Percentiles rank a stretch among this genome's conserved stretches.
phyloP scores from a whole-genome alignment of 2,329 filamentous ascomycete species.

The Calycina herbarum region DNA sequence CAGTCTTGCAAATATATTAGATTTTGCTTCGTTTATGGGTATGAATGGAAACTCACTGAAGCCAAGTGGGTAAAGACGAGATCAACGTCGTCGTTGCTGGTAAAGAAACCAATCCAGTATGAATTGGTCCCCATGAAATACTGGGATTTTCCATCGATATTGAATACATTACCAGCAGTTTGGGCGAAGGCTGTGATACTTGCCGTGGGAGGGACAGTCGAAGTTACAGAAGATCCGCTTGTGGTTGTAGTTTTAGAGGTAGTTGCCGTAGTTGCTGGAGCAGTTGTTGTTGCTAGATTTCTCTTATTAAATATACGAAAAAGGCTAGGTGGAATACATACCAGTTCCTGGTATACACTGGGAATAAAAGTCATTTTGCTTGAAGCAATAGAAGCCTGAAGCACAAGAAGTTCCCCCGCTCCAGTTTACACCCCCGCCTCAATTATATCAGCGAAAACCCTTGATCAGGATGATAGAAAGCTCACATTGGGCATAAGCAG shows the following conservation, averaged over 20 bases:
- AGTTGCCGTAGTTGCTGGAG: not conserved
- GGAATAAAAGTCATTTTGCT: slow-evolving; percentile 22
- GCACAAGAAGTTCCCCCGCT: slow-evolving; percentile 21
- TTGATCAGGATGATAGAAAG: not conserved
- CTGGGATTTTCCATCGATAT: slow-evolving; percentile 43
- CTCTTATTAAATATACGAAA: not conserved
- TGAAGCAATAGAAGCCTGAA: slow-evolving; percentile 21
- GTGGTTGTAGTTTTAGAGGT: not conserved
- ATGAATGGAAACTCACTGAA: slow-evolving; percentile 29
- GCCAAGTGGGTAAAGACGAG: slow-evolving; percentile 44
- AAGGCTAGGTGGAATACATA: slow-evolving; percentile 11
- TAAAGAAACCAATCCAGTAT: slow-evolving; percentile 54
- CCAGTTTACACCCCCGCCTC: slow-evolving; percentile 21
- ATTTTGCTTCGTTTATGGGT: slow-evolving; percentile 47
- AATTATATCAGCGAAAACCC: not conserved
- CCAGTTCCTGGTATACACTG: slow-evolving; percentile 24
- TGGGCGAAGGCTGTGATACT: slow-evolving; percentile 13
- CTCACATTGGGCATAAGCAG: slow-evolving; percentile 21
- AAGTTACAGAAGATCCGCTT: slow-evolving; percentile 9
- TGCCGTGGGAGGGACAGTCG: slow-evolving; percentile 11
- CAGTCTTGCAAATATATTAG: slow-evolving; percentile 38
- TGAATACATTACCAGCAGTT: slow-evolving; percentile 35
- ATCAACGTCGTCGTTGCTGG: slow-evolving; percentile 55
- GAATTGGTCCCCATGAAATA: slow-evolving; percentile 55
- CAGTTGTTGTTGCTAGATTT: not conserved